Percentiles rank a stretch among this genome's conserved stretches.
Evolutionary conservation across 257 asterid genomes (phyloP).

Genomic region (Forsythia suspensa): DNA sequence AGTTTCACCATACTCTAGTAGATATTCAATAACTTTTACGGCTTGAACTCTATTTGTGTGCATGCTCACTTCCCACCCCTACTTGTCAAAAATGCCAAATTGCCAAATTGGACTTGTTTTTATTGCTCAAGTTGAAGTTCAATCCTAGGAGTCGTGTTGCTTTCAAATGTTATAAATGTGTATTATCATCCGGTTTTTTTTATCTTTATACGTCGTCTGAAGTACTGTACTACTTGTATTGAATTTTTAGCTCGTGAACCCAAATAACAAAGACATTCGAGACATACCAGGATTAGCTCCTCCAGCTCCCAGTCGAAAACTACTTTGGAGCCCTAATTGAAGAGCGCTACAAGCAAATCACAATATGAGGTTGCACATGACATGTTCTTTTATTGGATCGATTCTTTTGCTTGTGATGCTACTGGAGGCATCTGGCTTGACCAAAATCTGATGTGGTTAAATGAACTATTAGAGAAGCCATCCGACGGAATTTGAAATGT

Average conservation of each 20-base stretch:
- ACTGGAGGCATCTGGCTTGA: conserved; percentile 16
- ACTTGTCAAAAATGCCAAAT: background rate
- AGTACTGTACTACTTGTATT: conserved; percentile 7
- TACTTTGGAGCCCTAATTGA: conserved; percentile 58
- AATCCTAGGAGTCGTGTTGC: background rate
- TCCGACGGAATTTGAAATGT: conserved; percentile 19
- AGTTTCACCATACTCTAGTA: background rate
- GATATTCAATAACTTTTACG: background rate
- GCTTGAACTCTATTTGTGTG: background rate
- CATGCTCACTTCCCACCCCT: background rate
- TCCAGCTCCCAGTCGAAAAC: conserved; percentile 80
- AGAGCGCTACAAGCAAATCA: conserved; percentile 14
- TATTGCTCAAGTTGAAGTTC: background rate
- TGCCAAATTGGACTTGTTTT: background rate
- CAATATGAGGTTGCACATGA: conserved; percentile 9
- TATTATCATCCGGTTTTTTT: background rate
- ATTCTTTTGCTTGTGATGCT: conserved; percentile 14
- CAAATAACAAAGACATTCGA: conserved; percentile 74
- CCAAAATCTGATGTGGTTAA: conserved; percentile 13
- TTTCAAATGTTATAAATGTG: background rate
- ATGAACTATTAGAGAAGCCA: conserved; percentile 18
- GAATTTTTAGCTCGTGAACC: conserved; percentile 76
- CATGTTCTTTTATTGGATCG: conserved; percentile 21
- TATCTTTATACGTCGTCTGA: background rate
- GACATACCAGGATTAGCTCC: conserved; percentile 97